A percentile compares a stretch with the other conserved stretches of the same genome.
phyloP scores from a whole-genome alignment of 306 rosid species.

The Erythrophleum fordii region DNA sequence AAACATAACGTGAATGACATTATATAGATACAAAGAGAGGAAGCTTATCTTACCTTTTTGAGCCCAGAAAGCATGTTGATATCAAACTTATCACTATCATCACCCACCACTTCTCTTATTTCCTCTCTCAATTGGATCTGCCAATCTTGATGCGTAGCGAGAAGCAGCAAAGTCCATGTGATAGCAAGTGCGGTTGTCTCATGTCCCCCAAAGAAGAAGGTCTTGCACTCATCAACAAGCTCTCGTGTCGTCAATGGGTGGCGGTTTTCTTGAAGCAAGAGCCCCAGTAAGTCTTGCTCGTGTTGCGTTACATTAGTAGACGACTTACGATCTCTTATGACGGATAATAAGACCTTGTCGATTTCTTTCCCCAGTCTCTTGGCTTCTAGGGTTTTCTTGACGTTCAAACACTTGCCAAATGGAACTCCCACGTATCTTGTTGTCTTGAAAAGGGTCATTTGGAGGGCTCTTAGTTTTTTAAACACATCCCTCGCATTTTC shows the following conservation, averaged over 20 bases:
- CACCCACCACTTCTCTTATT: conserved; percentile 66
- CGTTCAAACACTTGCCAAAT: conserved; percentile 51
- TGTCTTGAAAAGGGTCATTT: conserved; percentile 64
- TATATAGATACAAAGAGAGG: background rate
- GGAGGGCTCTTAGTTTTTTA: conserved; percentile 61
- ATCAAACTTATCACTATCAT: conserved; percentile 39
- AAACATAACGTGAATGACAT: background rate
- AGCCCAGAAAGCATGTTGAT: conserved; percentile 57
- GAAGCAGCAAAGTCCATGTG: conserved; percentile 83
- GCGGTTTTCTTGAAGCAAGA: conserved; percentile 55
- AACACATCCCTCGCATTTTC: conserved; percentile 53
- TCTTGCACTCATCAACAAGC: conserved; percentile 83
- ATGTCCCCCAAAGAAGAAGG: conserved; percentile 89
- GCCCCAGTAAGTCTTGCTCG: conserved; percentile 59
- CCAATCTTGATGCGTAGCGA: conserved; percentile 76
- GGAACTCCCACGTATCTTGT: conserved; percentile 86
- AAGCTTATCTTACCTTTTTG: conserved; percentile 59
- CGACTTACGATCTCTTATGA: conserved; percentile 41
- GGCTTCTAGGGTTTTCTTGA: conserved; percentile 59
- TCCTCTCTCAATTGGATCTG: conserved; percentile 75
- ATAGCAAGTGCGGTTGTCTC: conserved; percentile 94
- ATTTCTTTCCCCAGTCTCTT: conserved; percentile 71
- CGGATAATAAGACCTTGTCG: conserved; percentile 48
- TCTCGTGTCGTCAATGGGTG: conserved; percentile 50
- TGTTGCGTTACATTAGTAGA: background rate